A percentile compares a stretch with the other conserved stretches of the same genome.
Conservation (phyloP, 2,329 filamentous ascomycete genomes). For the Sporothrix pseudoabietina region DNA sequence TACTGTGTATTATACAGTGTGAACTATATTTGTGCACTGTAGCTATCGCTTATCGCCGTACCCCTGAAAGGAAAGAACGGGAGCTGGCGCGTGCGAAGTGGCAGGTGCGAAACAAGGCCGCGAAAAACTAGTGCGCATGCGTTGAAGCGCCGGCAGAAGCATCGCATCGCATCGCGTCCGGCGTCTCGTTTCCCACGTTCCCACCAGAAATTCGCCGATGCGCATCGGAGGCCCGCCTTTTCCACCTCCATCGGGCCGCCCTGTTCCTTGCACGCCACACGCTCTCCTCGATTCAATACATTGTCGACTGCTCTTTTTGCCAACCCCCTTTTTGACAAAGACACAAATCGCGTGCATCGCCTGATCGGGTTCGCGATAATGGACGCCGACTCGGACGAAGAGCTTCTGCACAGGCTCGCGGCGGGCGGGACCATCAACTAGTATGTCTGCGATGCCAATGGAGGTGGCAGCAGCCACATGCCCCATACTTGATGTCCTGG, state of each 20-base stretch:
- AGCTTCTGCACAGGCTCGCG: conserved; percentile 52
- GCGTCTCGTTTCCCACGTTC: conserved; percentile 12
- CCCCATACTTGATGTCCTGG: neutral
- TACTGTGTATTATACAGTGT: neutral
- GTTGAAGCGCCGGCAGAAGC: conserved; percentile 19
- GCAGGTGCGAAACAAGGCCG: conserved; percentile 5
- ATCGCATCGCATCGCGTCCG: conserved; percentile 24
- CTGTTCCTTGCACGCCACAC: neutral
- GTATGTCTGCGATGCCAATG: conserved; percentile 48
- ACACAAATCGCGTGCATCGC: neutral
- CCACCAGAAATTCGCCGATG: conserved; percentile 7
- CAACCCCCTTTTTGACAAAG: neutral
- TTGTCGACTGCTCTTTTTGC: neutral
- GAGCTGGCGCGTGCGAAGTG: conserved; percentile 10
- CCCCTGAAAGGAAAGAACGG: conserved; percentile 14
- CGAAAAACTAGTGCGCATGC: conserved; percentile 18
- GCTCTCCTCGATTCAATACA: neutral
- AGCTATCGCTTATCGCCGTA: conserved; percentile 21
- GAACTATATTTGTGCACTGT: conserved; percentile 10
- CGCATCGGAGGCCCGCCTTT: conserved; percentile 23
- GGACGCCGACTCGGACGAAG: conserved; percentile 59
- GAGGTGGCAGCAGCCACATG: neutral
- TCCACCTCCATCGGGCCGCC: conserved; percentile 9
- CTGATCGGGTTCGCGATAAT: conserved; percentile 41
- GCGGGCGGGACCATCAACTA: conserved; percentile 57